A percentile compares a stretch with the other conserved stretches of the same genome.
Conservation (phyloP, 2,329 filamentous ascomycete genomes). For the Pezicula radicicola region DNA sequence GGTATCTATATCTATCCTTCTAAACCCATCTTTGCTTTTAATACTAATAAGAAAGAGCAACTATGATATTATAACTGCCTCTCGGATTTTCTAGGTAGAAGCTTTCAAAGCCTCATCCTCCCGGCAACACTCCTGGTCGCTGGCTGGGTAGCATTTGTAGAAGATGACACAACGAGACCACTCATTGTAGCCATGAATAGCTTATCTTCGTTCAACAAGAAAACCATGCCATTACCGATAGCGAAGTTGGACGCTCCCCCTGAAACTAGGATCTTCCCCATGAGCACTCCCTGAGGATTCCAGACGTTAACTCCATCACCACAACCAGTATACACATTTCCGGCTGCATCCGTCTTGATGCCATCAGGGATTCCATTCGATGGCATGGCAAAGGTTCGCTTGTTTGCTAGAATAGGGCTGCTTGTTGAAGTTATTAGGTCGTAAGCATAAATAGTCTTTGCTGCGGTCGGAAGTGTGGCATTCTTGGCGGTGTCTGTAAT, state of each 20-base stretch:
- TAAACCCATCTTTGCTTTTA: too few species aligned
- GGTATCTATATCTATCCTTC: too few species aligned
- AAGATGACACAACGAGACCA: background rate
- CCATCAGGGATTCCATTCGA: conserved; percentile 55
- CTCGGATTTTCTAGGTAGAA: too few species aligned
- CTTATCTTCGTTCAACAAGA: conserved; percentile 15
- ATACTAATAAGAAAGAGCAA: too few species aligned
- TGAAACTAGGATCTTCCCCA: conserved; percentile 49
- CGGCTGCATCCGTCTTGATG: conserved; percentile 46
- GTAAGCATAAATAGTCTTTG: conserved; percentile 37
- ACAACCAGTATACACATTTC: conserved; percentile 51
- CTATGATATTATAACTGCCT: too few species aligned
- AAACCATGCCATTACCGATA: conserved; percentile 11
- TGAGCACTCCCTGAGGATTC: conserved; percentile 41
- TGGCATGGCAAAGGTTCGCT: conserved; percentile 49
- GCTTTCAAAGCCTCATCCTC: background rate
- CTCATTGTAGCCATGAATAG: conserved; percentile 10
- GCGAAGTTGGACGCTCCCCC: conserved; percentile 13
- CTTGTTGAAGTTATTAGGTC: conserved; percentile 5
- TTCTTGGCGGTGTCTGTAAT: conserved; percentile 48
- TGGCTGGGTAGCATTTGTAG: background rate
- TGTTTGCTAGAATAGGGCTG: conserved; percentile 6
- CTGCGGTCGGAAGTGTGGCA: conserved; percentile 32
- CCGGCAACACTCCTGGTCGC: background rate
- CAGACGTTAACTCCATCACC: conserved; percentile 54